phyloP scores from a whole-genome alignment of 805 yeast genomes.

The Wickerhamomyces mucosus region DNA sequence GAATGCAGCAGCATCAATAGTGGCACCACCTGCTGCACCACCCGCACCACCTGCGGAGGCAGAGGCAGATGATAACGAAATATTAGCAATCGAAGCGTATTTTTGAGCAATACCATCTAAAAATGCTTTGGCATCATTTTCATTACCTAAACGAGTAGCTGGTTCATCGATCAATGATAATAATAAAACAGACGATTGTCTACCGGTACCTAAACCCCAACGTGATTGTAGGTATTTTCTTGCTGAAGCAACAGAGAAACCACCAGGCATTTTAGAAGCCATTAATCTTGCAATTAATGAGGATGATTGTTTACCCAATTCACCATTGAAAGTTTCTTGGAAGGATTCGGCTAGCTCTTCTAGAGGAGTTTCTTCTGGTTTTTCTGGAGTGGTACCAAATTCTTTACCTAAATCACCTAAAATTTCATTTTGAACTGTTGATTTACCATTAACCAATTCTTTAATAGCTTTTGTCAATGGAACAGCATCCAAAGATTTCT shows the following conservation, averaged over 20 bases:
- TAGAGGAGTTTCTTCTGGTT: constrained; percentile 97
- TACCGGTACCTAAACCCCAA: constrained; percentile 89
- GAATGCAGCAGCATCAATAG: constrained; percentile 90
- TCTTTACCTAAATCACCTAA: constrained; percentile 98
- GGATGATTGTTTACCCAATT: constrained; percentile 87
- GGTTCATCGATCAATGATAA: constrained; percentile 87
- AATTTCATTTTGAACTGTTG: constrained; percentile 97
- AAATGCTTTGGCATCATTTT: constrained; percentile 83
- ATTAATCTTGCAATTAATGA: constrained; percentile 84
- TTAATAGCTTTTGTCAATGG: constrained; percentile 90
- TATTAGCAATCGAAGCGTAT: constrained; percentile 77
- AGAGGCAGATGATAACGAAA: constrained; percentile 61
- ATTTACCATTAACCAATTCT: constrained; percentile 96
- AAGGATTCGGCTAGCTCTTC: constrained; percentile 91
- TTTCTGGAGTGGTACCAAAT: constrained; percentile 96
- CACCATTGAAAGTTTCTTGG: constrained; percentile 84
- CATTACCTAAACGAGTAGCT: constrained; percentile 74
- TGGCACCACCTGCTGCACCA: constrained; percentile 61
- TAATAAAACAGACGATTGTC: constrained; percentile 87
- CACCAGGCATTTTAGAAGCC: constrained; percentile 99
- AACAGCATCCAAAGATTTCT: constrained; percentile 78
- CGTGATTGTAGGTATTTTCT: constrained; percentile 86
- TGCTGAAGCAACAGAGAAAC: constrained; percentile 85
- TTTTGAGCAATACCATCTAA: constrained; percentile 76
- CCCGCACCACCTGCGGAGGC: constrained; percentile 38